Conservation (phyloP, 495 filamentous ascomycete genomes). For the Lophium mytilinum region DNA sequence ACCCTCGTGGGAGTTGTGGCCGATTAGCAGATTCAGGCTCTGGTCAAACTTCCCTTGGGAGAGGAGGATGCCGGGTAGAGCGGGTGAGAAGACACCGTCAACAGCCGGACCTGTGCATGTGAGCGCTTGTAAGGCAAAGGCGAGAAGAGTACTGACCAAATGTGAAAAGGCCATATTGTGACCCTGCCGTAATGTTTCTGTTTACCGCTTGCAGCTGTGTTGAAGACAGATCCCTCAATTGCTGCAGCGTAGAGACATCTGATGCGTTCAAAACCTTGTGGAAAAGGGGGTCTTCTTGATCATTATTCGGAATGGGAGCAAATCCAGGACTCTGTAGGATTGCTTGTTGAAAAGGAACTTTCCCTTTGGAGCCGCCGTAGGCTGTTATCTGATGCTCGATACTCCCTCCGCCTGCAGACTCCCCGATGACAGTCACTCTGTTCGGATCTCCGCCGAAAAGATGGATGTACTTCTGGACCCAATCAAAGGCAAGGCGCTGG, state of each 20-base stretch:
- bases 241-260: conserved; percentile 44
- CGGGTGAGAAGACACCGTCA: conserved; percentile 52
- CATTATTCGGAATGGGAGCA: conserved; percentile 31
- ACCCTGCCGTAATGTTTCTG: conserved; percentile 35
- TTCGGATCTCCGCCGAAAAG: conserved; percentile 60
- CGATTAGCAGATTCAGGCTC: conserved; percentile 47
- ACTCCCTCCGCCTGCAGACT: conserved; percentile 56
- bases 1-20: conserved; percentile 50
- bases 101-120: conserved; percentile 39
- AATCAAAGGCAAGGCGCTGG: conserved; percentile 59
- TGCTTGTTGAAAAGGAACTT: conserved; percentile 33
- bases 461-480: conserved; percentile 62
- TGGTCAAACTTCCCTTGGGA: conserved; percentile 48
- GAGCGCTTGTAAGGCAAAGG: no score
- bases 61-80: conserved; percentile 49
- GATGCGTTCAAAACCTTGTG: conserved; percentile 39
- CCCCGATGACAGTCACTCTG: conserved; percentile 57
- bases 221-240: conserved; percentile 44
- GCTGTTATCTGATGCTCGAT: conserved; percentile 54
- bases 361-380: conserved; percentile 31
- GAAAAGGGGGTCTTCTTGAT: conserved; percentile 33
- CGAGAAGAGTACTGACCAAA: conserved; percentile 31
- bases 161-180: conserved; percentile 42
- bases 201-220: conserved; percentile 45
- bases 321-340: conserved; percentile 43